Base-by-base conservation (phyloP, 148 eudicot species). In the Camellia sinensis region DNA sequence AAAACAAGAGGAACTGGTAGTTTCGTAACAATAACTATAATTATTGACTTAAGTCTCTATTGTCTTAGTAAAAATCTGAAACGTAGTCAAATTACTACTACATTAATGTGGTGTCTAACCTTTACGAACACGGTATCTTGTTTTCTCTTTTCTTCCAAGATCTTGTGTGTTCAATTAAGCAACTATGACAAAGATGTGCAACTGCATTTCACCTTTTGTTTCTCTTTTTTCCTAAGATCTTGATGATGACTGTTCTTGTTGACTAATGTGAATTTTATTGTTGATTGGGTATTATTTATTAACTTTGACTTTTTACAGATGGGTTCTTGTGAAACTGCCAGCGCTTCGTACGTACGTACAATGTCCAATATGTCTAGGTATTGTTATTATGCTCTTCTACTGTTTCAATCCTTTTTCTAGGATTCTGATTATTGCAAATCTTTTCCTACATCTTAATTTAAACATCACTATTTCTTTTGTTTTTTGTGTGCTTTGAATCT, bases 361-460 rank as follows among this genome's bases (percentile, higher is more conserved):
- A 57, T 86, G 89, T 68, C 84, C 90, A 14, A 87, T 87, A 45
- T 89, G 87, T 80, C 85, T 89, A 63, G 88, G 88, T 87, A 82
- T 60, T 41, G 74, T 21, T 46, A 46, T n/a, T 45, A 7, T 40
- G 50, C 67, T 57, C 10, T 40, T 63, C 45, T 75, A 56, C 37
- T n/a, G 44, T 74, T 40, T 8, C 6, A 40, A 56, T 62, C 3
- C 40, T 41, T 80, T 4, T 41, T 52, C 18, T 80, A 62, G 62
- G 62, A 69, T 64, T 29, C 19, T 46, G 66, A 22, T 64, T 66
- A 19, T 78, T 69, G 56, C 44, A 59, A 61, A 29, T 50, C 1
- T 12, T 71, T 46, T 46, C n/a, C 37, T 10, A 43, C 64, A 21
- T 29, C n/a, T 70, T 29, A 64, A 5, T 64, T 62, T 62, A 18